Base-by-base conservation (phyloP, 306 rosid genomes). In the Casuarina equisetifolia region DNA sequence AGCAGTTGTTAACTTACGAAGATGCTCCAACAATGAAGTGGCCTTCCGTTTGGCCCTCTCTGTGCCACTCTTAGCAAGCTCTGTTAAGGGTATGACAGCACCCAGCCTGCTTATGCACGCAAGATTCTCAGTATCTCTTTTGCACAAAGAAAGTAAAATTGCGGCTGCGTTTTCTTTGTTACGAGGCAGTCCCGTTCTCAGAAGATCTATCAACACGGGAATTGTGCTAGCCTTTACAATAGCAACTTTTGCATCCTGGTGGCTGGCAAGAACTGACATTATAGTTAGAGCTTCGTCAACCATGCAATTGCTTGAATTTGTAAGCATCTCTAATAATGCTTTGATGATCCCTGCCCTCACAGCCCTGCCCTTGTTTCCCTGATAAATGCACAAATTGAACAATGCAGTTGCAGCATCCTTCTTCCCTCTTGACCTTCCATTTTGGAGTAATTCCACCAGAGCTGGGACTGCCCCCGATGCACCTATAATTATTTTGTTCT, bases 31-130 rank as follows among this genome's bases (percentile, higher is more conserved):
- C 85, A 92, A 86, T 64, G 97, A 96, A 66, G 89, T 86, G 13
- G 98, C 98, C 82, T 96, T 96, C 80, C 99, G 77, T 84, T 92
- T 92, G 54, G 98, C 93, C 78, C 99, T 88, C 85, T 87, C 99
- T 3, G 99, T 89, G 74, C 99, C 98, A 39, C 79, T 87, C 76
- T 83, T 79, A 3, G 96, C 82, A 43, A 96, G 93, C 73, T 96
- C 99, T 0, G 96, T 76, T 77, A 96, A 84, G 9, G 98, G 98
- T 57, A 96, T 87, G 80, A 91, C 81, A 50, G 93, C 98, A 17
- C 97, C 98, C 12, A 96, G 99, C 87, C 97, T 85, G 74, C 94
- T 89, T 69, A 92, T 75, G 79, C 91, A 91, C 45, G 93, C 88
- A 74, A 96, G 91, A 77, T 89, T 96, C 17, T 92, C 90, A 0